Percentiles rank a stretch among this genome's conserved stretches.
Conservation (phyloP, 2,329 filamentous ascomycete species). For the Ophioceras dolichostomum region DNA sequence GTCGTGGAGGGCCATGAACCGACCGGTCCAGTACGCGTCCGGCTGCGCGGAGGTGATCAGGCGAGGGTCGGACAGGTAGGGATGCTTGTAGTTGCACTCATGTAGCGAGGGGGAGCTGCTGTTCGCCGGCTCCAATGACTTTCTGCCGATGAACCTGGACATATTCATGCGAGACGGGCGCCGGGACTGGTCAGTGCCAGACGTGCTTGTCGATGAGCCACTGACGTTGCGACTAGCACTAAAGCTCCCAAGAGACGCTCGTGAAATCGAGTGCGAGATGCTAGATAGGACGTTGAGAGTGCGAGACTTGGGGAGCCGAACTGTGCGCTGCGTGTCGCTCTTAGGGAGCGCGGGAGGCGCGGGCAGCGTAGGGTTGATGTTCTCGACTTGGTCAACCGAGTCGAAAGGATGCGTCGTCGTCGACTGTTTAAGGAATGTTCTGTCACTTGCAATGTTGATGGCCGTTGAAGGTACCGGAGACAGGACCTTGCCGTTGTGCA, state of each 20-base stretch:
- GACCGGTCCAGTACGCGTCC: slow-evolving; percentile 45
- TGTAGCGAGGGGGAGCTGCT: too few species aligned
- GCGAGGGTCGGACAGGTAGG: slow-evolving; percentile 11
- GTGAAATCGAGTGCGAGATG: slow-evolving; percentile 4
- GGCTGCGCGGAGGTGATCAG: slow-evolving; percentile 25
- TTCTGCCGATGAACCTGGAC: neutral
- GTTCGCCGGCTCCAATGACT: neutral
- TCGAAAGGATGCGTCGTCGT: too few species aligned
- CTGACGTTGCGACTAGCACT: slow-evolving; percentile 3
- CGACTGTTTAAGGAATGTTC: too few species aligned
- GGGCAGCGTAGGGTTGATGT: neutral
- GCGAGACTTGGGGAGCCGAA: slow-evolving; percentile 1
- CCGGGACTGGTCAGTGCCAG: too few species aligned
- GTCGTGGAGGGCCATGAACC: slow-evolving; percentile 42
- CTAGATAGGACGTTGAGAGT: slow-evolving; percentile 5
- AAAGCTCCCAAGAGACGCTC: slow-evolving; percentile 3
- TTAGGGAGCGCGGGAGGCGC: neutral
- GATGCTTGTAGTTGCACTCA: too few species aligned
- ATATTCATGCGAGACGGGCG: too few species aligned
- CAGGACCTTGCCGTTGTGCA: slow-evolving; percentile 2
- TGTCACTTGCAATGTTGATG: too few species aligned
- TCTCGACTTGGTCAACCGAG: neutral
- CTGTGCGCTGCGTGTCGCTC: too few species aligned
- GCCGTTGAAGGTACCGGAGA: slow-evolving; percentile 1
- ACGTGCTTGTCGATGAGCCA: slow-evolving; percentile 2